A percentile compares a stretch with the other conserved stretches of the same genome.
Conservation (phyloP, 1,284 basidiomycete species). For the Tilletia walkeri region DNA sequence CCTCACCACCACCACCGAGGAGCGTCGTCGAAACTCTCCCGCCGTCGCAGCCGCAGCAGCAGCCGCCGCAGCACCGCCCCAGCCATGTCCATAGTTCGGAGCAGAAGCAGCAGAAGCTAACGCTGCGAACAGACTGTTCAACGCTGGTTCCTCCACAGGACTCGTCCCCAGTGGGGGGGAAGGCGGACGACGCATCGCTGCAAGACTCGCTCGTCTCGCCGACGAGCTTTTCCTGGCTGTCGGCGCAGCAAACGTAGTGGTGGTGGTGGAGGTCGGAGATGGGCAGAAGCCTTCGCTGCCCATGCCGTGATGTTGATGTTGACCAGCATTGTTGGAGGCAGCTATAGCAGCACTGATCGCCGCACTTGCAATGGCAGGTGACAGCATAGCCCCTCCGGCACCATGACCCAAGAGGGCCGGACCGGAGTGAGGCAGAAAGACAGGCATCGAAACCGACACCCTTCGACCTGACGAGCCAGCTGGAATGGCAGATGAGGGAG, state of each 20-base stretch:
- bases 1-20: not conserved
- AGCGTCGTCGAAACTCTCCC: no score
- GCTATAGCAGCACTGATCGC: not conserved
- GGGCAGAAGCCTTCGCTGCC: no score
- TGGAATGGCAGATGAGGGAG: no score
- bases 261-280: no score
- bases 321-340: not conserved
- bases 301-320: not conserved
- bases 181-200: slow-evolving; percentile 6
- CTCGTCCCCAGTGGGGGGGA: slow-evolving; percentile 7
- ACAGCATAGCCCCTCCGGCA: not conserved
- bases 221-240: no score
- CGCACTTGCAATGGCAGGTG: not conserved
- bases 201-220: not conserved
- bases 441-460: slow-evolving; percentile 5
- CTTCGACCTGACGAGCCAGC: not conserved
- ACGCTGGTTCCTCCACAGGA: slow-evolving; percentile 3
- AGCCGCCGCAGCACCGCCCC: not conserved
- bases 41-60: not conserved
- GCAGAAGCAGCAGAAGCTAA: slow-evolving; percentile 1
- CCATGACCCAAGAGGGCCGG: not conserved
- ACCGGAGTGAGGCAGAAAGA: not conserved
- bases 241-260: no score
- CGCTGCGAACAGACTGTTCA: slow-evolving; percentile 1
- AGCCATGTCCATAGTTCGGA: not conserved